phyloP scores from a whole-genome alignment of 306 rosid genomes.

The Prunus padus region DNA sequence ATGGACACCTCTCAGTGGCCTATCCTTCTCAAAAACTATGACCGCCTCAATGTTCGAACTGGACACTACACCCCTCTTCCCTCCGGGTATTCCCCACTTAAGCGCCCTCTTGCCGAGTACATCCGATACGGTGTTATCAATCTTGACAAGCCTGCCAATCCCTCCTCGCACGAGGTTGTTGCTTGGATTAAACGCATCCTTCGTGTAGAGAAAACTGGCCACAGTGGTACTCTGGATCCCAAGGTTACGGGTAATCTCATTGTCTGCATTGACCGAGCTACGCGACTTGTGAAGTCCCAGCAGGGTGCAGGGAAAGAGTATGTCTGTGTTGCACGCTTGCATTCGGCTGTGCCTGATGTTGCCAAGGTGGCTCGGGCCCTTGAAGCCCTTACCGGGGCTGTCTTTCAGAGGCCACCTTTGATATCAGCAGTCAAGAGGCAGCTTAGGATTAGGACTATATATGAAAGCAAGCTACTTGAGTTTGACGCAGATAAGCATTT shows the following conservation, averaged over 20 bases:
- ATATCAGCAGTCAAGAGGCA: conserved; percentile 85
- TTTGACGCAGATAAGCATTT: conserved; percentile 62
- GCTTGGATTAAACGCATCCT: conserved; percentile 85
- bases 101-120: conserved; percentile 69
- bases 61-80: conserved; percentile 90
- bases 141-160: conserved; percentile 84
- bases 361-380: conserved; percentile 71
- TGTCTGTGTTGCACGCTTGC: conserved; percentile 75
- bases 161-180: conserved; percentile 87
- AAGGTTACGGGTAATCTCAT: conserved; percentile 83
- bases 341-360: conserved; percentile 65
- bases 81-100: conserved; percentile 67
- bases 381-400: conserved; percentile 80
- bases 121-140: conserved; percentile 69
- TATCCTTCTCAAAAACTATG: conserved; percentile 76
- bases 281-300: conserved; percentile 74
- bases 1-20: conserved; percentile 83
- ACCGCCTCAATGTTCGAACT: conserved; percentile 80
- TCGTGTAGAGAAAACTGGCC: conserved; percentile 77
- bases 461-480: conserved; percentile 90
- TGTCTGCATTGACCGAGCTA: conserved; percentile 81
- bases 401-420: conserved; percentile 80
- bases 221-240: conserved; percentile 83
- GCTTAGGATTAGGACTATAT: conserved; percentile 80
- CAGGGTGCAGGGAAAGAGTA: conserved; percentile 92